These are phyloP conservation scores for Ogataea neopini DNA, from an alignment of 805 yeast species.

Conservation along the genomic window DNA sequence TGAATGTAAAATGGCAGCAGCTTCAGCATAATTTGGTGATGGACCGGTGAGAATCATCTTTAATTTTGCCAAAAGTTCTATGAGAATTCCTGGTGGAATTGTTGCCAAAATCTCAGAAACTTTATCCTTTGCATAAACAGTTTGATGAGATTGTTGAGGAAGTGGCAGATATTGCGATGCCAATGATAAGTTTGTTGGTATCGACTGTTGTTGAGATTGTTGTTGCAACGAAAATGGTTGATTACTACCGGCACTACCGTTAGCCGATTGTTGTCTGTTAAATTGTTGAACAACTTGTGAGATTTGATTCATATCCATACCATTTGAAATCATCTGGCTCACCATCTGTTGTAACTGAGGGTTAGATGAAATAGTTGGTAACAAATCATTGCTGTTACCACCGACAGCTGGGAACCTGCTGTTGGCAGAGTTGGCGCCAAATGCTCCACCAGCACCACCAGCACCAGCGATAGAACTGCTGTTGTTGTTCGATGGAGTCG, in stretches of 20 bases:
- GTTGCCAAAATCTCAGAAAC: conserved; percentile 61
- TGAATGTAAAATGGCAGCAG: conserved; percentile 52
- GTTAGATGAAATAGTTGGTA: conserved; percentile 30
- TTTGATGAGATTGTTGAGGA: conserved; percentile 33
- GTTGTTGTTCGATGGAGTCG: conserved; percentile 16
- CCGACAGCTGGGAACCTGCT: conserved; percentile 20
- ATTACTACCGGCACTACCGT: conserved; percentile 15
- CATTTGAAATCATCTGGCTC: conserved; percentile 37
- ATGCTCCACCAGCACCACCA: conserved; percentile 15
- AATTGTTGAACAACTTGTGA: conserved; percentile 32
- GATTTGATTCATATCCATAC: conserved; percentile 38
- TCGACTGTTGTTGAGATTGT: conserved; percentile 15
- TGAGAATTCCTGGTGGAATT: conserved; percentile 69
- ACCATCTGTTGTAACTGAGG: conserved; percentile 38
- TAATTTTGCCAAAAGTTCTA: conserved; percentile 67
- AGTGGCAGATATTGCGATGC: conserved; percentile 62
- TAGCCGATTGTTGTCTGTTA: conserved; percentile 22
- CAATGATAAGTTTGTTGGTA: conserved; percentile 48
- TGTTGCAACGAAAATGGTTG: conserved; percentile 12
- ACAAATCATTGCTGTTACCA: conserved; percentile 25
- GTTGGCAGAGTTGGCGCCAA: conserved; percentile 14
- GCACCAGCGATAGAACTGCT: conserved; percentile 5
- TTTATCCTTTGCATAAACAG: conserved; percentile 50
- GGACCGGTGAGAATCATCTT: conserved; percentile 57
- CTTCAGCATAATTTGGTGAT: conserved; percentile 50